Evolutionary conservation across 345 rosid genomes (phyloP), one percentile per base, ranked within the genome.

Genomic region (Salix udensis): DNA sequence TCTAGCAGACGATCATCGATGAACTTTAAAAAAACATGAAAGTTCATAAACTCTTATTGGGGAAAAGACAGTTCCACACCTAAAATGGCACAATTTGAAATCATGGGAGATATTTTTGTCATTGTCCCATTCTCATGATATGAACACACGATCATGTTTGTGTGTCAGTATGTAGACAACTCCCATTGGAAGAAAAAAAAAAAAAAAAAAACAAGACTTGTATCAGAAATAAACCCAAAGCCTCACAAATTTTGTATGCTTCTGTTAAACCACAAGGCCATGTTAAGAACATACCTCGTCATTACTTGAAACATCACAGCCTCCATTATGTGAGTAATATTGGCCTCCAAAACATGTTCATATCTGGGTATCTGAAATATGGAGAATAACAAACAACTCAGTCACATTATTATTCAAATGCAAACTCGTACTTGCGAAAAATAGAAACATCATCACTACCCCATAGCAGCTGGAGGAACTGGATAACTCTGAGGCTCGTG

Each of bases 401-500:
- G 73, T 34, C 68, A 18, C 14, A 67, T 19, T 19, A 52, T 58
- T 71, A 55, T n/a, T 55, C 39, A 70, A 72, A 50, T 31, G 58
- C 4, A n/a, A 23, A 61, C 5, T 16, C 1, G 21, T 23, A 65
- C 55, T 67, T 4, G 26, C 7, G n/a, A 36, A 36, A 58, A 60
- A 42, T 65, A 10, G 21, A 30, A 46, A 81, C 39, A 61, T 70
- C 55, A 42, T 14, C 62, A 70, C 44, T 86, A 82, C 88, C 88
- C 66, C 9, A 77, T 37, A 31, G 81, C 84, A 77, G 84, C 60
- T 73, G 87, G 84, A 58, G 79, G 87, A 74, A 74, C 68, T n/a
- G 83, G 82, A 82, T 84, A 84, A 71, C 77, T 86, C 67, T 36
- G 85, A 48, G 77, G 78, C 61, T 88, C 92, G 61, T 83, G 72